Base-by-base conservation (phyloP, 495 filamentous ascomycete species). In the Aspergillus kassunensis region DNA sequence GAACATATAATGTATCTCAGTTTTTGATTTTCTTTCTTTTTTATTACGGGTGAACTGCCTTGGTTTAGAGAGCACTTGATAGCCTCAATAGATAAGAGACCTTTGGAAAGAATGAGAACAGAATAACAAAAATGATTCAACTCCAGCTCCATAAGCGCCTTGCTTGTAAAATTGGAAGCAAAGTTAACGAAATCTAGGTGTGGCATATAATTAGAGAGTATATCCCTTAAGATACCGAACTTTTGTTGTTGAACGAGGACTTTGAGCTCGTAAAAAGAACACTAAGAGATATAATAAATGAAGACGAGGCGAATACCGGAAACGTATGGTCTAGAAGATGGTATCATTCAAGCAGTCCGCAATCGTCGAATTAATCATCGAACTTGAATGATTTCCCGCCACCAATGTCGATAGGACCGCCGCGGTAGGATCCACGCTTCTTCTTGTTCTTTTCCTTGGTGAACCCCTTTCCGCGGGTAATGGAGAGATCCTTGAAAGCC, bases 361-460 rank as follows among this genome's bases (percentile, higher is more conserved):
- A 39, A 33, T 13, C 20, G 16, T 7, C 20, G 13, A 43, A 41
- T 65, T 83, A 91, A 68, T 90, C 84, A 3, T 92, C 87, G 72
- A 96, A 96, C 76, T 92, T 95, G 70, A 92, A 87, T 42, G 87
- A 84, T 55, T 83, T 83, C 16, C 80, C 80, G 13, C 69, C 67
- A 18, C 64, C 53, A 51, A 90, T 85, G 65, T 95, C 89, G 54
- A 97, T 90, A 18, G 76, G 74, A 8, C 91, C 91, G 11, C 91
- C 91, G 47, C 85, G 80, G 74, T 95, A 96, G 44, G 83, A 87
- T 40, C 95, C 95, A 59, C 88, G 69, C 71, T 76, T 77, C 76
- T 88, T 88, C 78, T 97, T 99, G 68, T 99, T 97, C 84, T 99
- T 99, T 74, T 97, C 95, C 79, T 99, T 99, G 47, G 92, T 99